These are phyloP conservation scores for Phytophthora pisi DNA, from an alignment of 352 stramenopile genomes.

Conservation along the genomic window DNA sequence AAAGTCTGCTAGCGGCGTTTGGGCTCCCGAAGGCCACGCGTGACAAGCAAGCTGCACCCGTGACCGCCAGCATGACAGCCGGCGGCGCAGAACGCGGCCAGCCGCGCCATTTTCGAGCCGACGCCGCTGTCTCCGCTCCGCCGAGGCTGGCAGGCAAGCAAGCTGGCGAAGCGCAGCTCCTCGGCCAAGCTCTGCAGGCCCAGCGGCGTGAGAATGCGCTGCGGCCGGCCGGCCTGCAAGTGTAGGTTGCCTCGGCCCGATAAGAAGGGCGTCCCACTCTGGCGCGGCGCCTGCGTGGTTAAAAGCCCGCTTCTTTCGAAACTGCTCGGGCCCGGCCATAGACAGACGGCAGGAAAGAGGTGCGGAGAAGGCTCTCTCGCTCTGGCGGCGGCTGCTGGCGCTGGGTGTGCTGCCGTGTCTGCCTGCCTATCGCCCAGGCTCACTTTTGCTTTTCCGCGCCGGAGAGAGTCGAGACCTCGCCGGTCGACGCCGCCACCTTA, in stretches of 20 bases:
- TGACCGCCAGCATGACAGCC: neutral
- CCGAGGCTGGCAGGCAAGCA: neutral
- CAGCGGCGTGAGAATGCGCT: neutral
- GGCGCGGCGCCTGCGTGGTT: conserved; percentile 17
- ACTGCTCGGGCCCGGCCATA: conserved; percentile 37
- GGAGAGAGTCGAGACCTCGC: conserved; percentile 16
- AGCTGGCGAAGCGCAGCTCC: neutral
- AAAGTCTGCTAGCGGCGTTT: neutral
- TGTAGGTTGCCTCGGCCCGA: conserved; percentile 2
- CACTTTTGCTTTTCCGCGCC: conserved; percentile 43
- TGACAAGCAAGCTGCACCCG: neutral
- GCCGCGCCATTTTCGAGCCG: neutral
- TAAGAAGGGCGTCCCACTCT: conserved; percentile 21
- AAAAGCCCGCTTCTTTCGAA: conserved; percentile 34
- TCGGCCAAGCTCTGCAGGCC: neutral
- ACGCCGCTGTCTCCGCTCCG: neutral
- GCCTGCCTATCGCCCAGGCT: conserved; percentile 17
- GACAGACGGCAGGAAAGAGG: conserved; percentile 25
- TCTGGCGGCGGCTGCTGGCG: neutral
- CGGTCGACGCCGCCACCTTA: conserved; percentile 5
- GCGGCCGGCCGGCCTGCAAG: neutral
- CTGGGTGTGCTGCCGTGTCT: conserved; percentile 11
- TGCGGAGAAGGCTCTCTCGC: conserved; percentile 10
- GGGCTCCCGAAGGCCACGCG: neutral
- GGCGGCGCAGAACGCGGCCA: neutral